A percentile compares a stretch with the other conserved stretches of the same genome.
phyloP scores from a whole-genome alignment of 768 basidiomycete species.

The Phlebiopsis flavidoalba region DNA sequence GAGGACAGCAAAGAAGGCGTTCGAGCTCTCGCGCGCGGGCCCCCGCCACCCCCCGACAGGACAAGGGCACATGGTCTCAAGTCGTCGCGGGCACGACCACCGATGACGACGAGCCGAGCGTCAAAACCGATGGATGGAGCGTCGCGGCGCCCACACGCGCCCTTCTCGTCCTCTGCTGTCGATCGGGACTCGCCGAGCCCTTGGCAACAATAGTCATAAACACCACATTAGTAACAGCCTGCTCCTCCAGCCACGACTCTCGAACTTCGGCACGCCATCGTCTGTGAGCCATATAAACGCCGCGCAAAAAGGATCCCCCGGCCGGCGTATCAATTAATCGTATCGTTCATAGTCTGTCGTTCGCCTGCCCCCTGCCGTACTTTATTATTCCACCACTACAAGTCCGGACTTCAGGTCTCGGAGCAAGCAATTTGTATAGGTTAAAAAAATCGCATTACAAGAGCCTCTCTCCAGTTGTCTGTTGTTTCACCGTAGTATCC shows the following conservation, averaged over 20 bases:
- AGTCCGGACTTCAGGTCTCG: no score
- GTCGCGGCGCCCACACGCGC: background rate
- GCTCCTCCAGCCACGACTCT: background rate
- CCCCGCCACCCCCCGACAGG: no score
- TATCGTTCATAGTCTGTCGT: background rate
- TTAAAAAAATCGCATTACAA: no score
- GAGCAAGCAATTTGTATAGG: no score
- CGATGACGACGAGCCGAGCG: background rate
- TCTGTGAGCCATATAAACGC: background rate
- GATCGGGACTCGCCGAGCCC: background rate
- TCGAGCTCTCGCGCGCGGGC: constrained; percentile 79
- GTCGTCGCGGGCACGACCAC: constrained; percentile 59
- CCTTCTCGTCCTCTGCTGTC: background rate
- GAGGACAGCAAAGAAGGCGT: constrained; percentile 66
- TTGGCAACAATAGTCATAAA: background rate
- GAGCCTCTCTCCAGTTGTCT: no score
- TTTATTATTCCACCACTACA: no score
- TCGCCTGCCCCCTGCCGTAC: no score
- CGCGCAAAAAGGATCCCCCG: background rate
- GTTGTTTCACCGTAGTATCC: no score
- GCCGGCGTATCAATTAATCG: background rate
- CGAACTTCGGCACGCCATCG: no score
- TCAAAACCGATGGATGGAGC: background rate
- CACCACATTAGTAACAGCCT: background rate
- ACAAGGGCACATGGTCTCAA: constrained; percentile 85